phyloP scores from a whole-genome alignment of 768 basidiomycete species.

The Mycena chlorophos region DNA sequence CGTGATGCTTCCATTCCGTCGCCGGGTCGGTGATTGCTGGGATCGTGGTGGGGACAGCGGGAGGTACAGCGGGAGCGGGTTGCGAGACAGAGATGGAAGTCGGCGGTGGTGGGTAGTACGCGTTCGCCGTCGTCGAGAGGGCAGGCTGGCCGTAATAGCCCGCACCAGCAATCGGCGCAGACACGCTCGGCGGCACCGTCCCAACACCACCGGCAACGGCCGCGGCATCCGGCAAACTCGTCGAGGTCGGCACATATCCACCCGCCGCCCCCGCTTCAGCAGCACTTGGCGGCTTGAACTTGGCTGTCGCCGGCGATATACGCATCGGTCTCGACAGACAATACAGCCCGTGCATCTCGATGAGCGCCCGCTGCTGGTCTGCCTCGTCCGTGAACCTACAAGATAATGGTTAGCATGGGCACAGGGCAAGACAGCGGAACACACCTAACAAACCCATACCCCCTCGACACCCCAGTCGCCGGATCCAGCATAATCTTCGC shows the following conservation, averaged over 20 bases:
- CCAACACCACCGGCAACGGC: too few relatives aligned
- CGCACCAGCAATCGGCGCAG: slow-evolving; percentile 62
- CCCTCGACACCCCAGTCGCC: slow-evolving; percentile 82
- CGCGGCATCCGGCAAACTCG: too few relatives aligned
- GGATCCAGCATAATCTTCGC: slow-evolving; percentile 96
- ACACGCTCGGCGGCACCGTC: slow-evolving; percentile 52
- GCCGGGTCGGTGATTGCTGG: slow-evolving; percentile 43
- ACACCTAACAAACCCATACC: slow-evolving; percentile 90
- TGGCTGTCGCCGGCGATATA: slow-evolving; percentile 86
- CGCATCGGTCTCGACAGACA: slow-evolving; percentile 90
- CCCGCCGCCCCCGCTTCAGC: neutral
- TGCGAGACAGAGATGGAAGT: neutral
- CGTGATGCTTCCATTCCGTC: slow-evolving; percentile 83
- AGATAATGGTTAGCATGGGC: slow-evolving; percentile 19
- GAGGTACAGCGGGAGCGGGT: neutral
- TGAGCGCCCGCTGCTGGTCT: slow-evolving; percentile 86
- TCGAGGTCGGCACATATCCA: too few relatives aligned
- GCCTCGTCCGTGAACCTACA: slow-evolving; percentile 83
- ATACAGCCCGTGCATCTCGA: slow-evolving; percentile 90
- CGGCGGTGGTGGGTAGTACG: slow-evolving; percentile 71
- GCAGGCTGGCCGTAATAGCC: slow-evolving; percentile 34
- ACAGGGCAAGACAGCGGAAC: slow-evolving; percentile 25
- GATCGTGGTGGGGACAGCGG: slow-evolving; percentile 22
- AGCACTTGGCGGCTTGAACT: slow-evolving; percentile 66
- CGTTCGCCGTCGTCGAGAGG: slow-evolving; percentile 57